Conservation (phyloP, 345 rosid genomes). For the Raphanus sativus region DNA sequence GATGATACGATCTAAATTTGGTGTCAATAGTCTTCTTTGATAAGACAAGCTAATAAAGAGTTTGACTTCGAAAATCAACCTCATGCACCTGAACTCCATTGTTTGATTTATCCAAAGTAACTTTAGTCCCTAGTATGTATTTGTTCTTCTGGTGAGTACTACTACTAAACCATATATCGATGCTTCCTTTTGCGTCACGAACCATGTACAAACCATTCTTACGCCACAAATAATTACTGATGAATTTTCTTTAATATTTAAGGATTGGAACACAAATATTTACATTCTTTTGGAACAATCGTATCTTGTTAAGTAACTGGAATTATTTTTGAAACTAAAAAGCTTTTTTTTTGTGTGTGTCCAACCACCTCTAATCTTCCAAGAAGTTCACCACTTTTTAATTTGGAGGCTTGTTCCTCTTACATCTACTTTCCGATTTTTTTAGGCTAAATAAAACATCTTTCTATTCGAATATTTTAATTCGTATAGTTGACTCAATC, state of each 20-base stretch:
- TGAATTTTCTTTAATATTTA: neutral
- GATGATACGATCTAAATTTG: neutral
- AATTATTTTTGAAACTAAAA: neutral
- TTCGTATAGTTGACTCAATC: neutral
- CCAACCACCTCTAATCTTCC: neutral
- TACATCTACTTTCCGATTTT: neutral
- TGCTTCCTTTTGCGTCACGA: neutral
- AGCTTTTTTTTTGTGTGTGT: neutral
- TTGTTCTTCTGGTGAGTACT: neutral
- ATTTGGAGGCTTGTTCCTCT: neutral
- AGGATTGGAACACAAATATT: neutral
- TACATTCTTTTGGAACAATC: neutral
- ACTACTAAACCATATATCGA: neutral
- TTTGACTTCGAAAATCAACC: neutral
- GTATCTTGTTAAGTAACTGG: neutral
- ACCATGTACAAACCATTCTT: neutral
- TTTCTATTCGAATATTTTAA: neutral
- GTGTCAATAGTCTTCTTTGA: neutral
- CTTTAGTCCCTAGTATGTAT: neutral
- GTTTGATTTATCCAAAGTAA: neutral
- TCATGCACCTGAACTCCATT: neutral
- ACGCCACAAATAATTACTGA: neutral
- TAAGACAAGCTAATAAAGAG: neutral
- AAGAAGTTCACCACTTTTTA: neutral
- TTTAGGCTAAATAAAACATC: neutral